phyloP scores from a whole-genome alignment of 2,329 filamentous ascomycete genomes.

The Aspergillus brunneoviolaceus region DNA sequence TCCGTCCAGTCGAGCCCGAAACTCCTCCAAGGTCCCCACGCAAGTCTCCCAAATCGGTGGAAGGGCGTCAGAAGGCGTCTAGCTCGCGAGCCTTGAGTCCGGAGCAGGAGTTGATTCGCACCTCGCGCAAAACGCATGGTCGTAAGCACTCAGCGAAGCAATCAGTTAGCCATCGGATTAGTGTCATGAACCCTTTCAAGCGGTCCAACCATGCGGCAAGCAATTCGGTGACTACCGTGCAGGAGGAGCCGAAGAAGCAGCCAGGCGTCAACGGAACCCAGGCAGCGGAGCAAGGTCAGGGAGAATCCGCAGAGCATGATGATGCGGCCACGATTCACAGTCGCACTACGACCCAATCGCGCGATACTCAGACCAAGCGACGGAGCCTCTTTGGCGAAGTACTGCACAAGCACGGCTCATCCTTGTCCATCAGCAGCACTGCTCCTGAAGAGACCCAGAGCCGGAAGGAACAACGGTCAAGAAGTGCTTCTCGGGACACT shows the following conservation, averaged over 20 bases:
- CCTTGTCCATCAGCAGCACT: conserved; percentile 28
- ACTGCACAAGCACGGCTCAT: conserved; percentile 33
- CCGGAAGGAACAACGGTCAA: conserved; percentile 27
- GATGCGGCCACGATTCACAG: conserved; percentile 40
- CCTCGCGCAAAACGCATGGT: conserved; percentile 30
- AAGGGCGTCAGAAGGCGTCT: conserved; percentile 24
- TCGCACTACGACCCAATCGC: conserved; percentile 37
- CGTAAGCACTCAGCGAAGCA: conserved; percentile 38
- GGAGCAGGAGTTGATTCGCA: conserved; percentile 37
- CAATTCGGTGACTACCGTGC: conserved; percentile 39
- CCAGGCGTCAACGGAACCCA: conserved; percentile 23
- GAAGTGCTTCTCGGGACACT: conserved; percentile 30
- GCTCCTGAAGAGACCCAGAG: conserved; percentile 24
- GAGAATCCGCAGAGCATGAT: conserved; percentile 28
- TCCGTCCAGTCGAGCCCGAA: conserved; percentile 48
- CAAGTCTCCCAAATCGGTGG: conserved; percentile 30
- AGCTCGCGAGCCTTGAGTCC: conserved; percentile 34
- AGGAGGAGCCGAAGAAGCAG: conserved; percentile 24
- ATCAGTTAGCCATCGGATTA: conserved; percentile 43
- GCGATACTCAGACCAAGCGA: conserved; percentile 37
- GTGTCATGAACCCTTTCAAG: conserved; percentile 46
- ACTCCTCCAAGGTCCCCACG: conserved; percentile 48
- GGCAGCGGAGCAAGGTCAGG: conserved; percentile 5
- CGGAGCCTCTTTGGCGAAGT: conserved; percentile 43
- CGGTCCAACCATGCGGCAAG: conserved; percentile 37